Conservation (phyloP, 768 basidiomycete species). For the Xerocomellus dryophilus region DNA sequence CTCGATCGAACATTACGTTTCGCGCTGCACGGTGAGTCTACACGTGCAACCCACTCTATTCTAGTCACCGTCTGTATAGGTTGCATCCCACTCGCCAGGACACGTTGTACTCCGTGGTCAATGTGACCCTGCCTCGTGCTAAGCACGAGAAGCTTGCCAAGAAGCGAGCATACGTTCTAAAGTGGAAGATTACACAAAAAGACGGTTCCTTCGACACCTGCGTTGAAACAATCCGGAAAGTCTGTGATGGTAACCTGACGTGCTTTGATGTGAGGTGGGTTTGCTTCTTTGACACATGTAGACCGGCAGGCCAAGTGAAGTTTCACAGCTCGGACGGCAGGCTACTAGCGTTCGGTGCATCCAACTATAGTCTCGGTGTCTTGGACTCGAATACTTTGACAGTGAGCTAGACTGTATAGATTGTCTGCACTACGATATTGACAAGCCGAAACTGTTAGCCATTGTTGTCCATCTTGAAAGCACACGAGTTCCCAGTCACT, state of each 20-base stretch:
- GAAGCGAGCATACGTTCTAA: slow-evolving; percentile 61
- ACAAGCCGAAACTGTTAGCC: slow-evolving; percentile 51
- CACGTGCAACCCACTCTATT: background rate
- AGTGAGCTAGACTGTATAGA: slow-evolving; percentile 43
- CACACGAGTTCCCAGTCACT: slow-evolving; percentile 94
- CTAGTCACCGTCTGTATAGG: slow-evolving; percentile 36
- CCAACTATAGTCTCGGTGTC: slow-evolving; percentile 81
- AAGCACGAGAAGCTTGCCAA: slow-evolving; percentile 51
- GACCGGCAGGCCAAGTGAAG: background rate
- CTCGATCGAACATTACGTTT: slow-evolving; percentile 49
- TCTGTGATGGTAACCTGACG: slow-evolving; percentile 78
- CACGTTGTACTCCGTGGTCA: slow-evolving; percentile 68
- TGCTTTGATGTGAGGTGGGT: slow-evolving; percentile 84
- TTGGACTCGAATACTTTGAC: slow-evolving; percentile 74
- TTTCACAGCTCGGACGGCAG: slow-evolving; percentile 69
- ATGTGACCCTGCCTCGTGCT: slow-evolving; percentile 60
- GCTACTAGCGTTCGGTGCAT: slow-evolving; percentile 80
- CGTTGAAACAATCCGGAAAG: slow-evolving; percentile 59
- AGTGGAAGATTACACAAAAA: slow-evolving; percentile 68
- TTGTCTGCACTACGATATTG: background rate
- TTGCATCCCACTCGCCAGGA: slow-evolving; percentile 52
- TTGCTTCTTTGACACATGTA: background rate
- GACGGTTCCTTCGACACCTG: slow-evolving; percentile 58
- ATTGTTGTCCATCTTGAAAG: slow-evolving; percentile 79
- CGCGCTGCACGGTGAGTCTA: slow-evolving; percentile 54